Percentiles rank a stretch among this genome's conserved stretches.
These are phyloP conservation scores for Sarocladiaceae sp. DNA, from an alignment of 2,329 filamentous ascomycete species.

Conservation along the genomic window DNA sequence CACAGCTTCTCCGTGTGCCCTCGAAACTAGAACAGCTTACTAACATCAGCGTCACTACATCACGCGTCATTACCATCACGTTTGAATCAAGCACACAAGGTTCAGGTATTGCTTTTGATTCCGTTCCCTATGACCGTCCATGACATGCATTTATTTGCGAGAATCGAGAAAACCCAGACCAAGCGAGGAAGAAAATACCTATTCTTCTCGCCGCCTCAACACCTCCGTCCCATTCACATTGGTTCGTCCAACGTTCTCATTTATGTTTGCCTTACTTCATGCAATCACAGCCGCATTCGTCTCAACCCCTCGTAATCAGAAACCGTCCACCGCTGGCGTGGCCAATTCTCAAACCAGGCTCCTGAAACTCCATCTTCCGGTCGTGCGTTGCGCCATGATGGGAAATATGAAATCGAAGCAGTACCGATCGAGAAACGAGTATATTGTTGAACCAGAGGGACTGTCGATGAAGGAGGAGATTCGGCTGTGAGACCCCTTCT, in stretches of 20 bases:
- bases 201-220: conserved; percentile 22
- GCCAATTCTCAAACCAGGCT: not conserved
- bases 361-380: no score
- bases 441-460: not conserved
- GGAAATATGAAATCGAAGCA: conserved; percentile 1
- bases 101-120: conserved; percentile 29
- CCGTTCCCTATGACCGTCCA: conserved; percentile 43
- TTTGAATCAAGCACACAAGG: no score
- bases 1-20: no score
- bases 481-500: conserved; percentile 7
- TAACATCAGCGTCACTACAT: no score
- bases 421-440: not conserved
- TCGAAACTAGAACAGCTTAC: no score
- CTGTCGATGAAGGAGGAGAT: conserved; percentile 9
- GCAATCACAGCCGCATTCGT: conserved; percentile 6
- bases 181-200: conserved; percentile 13
- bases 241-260: conserved; percentile 1
- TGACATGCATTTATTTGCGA: conserved; percentile 41
- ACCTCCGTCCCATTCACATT: conserved; percentile 1
- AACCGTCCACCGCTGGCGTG: not conserved
- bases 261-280: not conserved
- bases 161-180: conserved; percentile 31
- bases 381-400: not conserved
- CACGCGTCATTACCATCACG: no score
- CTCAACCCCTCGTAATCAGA: conserved; percentile 5